These are phyloP conservation scores for Podospora appendiculata DNA, from an alignment of 495 filamentous ascomycete genomes.

Conservation along the genomic window DNA sequence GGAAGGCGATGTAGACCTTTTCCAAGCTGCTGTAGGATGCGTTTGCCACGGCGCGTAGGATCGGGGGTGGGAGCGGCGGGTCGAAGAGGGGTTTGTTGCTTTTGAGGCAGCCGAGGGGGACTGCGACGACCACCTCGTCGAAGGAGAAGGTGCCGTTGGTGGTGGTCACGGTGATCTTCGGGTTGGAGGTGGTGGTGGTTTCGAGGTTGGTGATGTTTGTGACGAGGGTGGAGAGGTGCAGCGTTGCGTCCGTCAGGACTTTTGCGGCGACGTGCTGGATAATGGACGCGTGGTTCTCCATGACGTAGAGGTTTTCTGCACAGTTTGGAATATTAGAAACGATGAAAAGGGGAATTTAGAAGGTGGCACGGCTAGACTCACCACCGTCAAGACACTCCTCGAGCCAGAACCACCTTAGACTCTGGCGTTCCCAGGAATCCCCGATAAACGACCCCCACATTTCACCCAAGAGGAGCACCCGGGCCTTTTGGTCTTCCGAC, in stretches of 20 bases:
- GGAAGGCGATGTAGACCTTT: conserved; percentile 87
- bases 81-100: conserved; percentile 60
- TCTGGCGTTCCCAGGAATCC: conserved; percentile 66
- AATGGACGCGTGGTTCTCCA: conserved; percentile 58
- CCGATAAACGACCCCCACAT: conserved; percentile 90
- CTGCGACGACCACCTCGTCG: conserved; percentile 80
- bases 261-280: conserved; percentile 39
- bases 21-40: conserved; percentile 86
- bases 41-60: conserved; percentile 62
- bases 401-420: conserved; percentile 84
- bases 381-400: conserved; percentile 91
- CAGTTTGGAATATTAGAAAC: background rate
- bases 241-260: no score
- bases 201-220: conserved; percentile 28
- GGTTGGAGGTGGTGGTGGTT: conserved; percentile 33
- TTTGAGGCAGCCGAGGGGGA: conserved; percentile 86
- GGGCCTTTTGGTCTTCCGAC: conserved; percentile 32
- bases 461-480: conserved; percentile 59
- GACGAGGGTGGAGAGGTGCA: conserved; percentile 20
- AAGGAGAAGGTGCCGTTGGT: conserved; percentile 49
- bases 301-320: conserved; percentile 90
- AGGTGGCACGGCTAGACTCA: conserved; percentile 32
- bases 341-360: no score
- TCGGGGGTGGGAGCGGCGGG: conserved; percentile 57
- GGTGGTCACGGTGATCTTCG: conserved; percentile 46